A percentile compares a stretch with the other conserved stretches of the same genome.
Conservation (phyloP, 345 rosid species). For the Lepidium sativum region DNA sequence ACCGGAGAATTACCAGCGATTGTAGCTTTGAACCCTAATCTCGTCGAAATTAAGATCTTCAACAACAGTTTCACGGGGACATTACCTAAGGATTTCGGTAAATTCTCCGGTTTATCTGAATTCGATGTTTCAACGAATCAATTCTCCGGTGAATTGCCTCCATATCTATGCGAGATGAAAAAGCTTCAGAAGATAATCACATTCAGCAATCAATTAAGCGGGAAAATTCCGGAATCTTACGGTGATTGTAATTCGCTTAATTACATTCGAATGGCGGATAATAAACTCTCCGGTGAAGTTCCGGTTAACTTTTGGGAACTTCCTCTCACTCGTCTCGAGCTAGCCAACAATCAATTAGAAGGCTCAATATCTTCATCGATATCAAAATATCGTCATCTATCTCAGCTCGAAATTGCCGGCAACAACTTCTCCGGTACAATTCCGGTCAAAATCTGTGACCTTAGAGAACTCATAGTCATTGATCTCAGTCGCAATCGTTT, state of each 20-base stretch:
- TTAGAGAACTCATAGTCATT: conserved; percentile 21
- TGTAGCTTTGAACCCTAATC: conserved; percentile 42
- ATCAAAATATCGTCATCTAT: conserved; percentile 19
- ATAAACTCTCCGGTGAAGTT: conserved; percentile 42
- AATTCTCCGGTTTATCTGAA: conserved; percentile 32
- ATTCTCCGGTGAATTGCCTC: conserved; percentile 52
- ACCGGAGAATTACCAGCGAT: conserved; percentile 44
- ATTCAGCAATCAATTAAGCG: conserved; percentile 49
- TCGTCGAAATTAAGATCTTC: conserved; percentile 47
- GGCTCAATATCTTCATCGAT: conserved; percentile 46
- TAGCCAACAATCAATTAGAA: conserved; percentile 38
- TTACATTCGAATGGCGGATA: conserved; percentile 42
- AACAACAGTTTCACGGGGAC: conserved; percentile 66
- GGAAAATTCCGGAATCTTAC: conserved; percentile 42
- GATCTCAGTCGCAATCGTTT: conserved; percentile 45
- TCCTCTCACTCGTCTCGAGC: conserved; percentile 31
- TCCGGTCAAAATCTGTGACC: conserved; percentile 38
- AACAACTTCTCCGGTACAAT: conserved; percentile 53
- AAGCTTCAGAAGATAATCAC: conserved; percentile 31
- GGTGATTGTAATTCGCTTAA: conserved; percentile 41
- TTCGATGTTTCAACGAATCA: conserved; percentile 62
- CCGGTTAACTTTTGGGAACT: conserved; percentile 51
- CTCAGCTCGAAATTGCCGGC: conserved; percentile 30
- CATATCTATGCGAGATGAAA: conserved; percentile 38
- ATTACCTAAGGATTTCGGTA: conserved; percentile 49